Evolutionary conservation across 2,329 filamentous ascomycete species (phyloP), one percentile per base, ranked within the genome.

Genomic region (Amesomyces nigricolor): DNA sequence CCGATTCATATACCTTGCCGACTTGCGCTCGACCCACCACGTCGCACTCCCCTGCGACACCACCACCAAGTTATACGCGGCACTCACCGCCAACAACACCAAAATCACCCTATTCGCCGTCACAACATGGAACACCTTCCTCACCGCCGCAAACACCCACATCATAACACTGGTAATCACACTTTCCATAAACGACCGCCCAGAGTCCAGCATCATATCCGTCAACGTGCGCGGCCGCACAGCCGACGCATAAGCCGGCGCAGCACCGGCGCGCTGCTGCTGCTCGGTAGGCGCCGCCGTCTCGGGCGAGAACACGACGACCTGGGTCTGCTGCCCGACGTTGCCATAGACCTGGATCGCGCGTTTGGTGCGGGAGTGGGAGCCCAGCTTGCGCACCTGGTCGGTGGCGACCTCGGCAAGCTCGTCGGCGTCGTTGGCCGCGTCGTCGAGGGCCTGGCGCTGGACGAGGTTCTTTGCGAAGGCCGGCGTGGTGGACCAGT

Each of bases 21-120:
- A 90, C 57, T 82, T 86, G 55, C 90, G 82, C 72, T 97, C 92
- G 45, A 82, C 79, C 87, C 89, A 96, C 91, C 91, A 97, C 2
- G 80, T 77, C 64, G 85, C 83, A 6, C 82, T 81, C 66, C 89
- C 85, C 59, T 85, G 82, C 11, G 87, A 88, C 0, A 88, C 85
- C 66, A 91, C 83, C 62, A 91, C 78, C 19, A 87, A 71, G 66
- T 97, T 97, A 47, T 83, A 78, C 10, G 89, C 65, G 11, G 83
- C 70, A 66, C 91, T 96, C 30, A 87, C 64, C 0, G 77, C 74
- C 16, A 97, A 76, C 13, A 92, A 68, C 2, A 77, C 66, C 30
- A 97, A 72, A 5, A 97, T 81, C 17, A 96, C 67, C 40, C 85
- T 81, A 67, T 97, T 84, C 9, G 89, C 87, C 30, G 80, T 86